Conservation (phyloP, 495 filamentous ascomycete genomes). For the Penicillium odoratum region DNA sequence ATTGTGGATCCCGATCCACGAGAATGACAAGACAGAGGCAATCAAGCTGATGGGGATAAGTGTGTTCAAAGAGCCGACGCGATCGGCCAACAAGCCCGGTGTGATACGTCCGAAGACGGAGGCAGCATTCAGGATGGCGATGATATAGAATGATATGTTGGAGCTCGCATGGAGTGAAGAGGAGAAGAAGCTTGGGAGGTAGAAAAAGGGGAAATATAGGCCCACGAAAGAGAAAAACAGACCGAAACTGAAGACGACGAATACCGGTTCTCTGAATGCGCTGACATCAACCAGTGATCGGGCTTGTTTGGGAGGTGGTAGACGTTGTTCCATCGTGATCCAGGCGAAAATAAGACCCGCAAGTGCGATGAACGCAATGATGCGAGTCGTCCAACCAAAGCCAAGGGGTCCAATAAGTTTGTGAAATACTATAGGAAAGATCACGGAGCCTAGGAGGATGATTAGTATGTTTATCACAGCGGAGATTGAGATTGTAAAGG, state of each 20-base stretch:
- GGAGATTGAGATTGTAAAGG: neutral
- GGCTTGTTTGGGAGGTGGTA: conserved; percentile 16
- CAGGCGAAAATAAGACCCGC: conserved; percentile 40
- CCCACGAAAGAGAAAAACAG: conserved; percentile 37
- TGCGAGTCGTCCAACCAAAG: conserved; percentile 54
- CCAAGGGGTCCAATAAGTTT: conserved; percentile 47
- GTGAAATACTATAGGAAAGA: conserved; percentile 56
- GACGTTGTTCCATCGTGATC: conserved; percentile 31
- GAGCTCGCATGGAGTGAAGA: conserved; percentile 14
- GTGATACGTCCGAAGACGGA: conserved; percentile 47
- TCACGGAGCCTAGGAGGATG: conserved; percentile 40
- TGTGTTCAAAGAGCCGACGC: conserved; percentile 37
- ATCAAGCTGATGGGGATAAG: conserved; percentile 30
- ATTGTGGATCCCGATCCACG: conserved; percentile 36
- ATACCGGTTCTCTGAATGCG: conserved; percentile 39
- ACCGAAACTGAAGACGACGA: conserved; percentile 29
- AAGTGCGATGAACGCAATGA: conserved; percentile 54
- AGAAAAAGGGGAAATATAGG: conserved; percentile 47
- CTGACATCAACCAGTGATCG: conserved; percentile 30
- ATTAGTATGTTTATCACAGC: neutral
- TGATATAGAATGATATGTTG: conserved; percentile 43
- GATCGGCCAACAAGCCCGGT: conserved; percentile 41
- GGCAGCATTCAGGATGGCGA: conserved; percentile 48
- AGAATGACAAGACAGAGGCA: conserved; percentile 32
- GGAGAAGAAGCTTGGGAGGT: conserved; percentile 32